These are phyloP conservation scores for Aleurites moluccanus DNA, from an alignment of 441 rosid species.

Conservation along the genomic window DNA sequence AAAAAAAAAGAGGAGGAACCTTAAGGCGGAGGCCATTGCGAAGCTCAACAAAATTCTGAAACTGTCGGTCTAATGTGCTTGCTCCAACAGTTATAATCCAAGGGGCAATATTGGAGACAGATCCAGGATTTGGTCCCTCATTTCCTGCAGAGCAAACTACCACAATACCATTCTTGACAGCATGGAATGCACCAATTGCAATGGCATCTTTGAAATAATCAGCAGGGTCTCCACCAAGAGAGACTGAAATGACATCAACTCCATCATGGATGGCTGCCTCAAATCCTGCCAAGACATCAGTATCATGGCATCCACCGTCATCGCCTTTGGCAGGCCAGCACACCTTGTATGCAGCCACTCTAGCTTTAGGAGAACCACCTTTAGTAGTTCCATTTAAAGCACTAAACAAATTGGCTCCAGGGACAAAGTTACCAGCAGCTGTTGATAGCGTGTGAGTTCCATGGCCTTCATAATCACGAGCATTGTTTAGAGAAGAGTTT, in stretches of 20 bases:
- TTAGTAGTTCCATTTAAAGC: constrained; percentile 58
- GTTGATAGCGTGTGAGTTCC: constrained; percentile 81
- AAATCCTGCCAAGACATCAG: constrained; percentile 51
- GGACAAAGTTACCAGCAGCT: constrained; percentile 55
- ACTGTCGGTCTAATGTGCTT: constrained; percentile 53
- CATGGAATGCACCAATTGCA: constrained; percentile 61
- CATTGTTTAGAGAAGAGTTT: too few species aligned
- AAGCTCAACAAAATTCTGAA: constrained; percentile 38
- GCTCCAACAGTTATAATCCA: constrained; percentile 60
- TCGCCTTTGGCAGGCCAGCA: too few species aligned
- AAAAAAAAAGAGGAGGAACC: too few species aligned
- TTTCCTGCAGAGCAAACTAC: constrained; percentile 63
- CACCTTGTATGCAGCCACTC: constrained; percentile 83
- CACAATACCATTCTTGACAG: constrained; percentile 42
- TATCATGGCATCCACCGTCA: constrained; percentile 49
- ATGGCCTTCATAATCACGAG: constrained; percentile 63
- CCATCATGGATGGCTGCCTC: constrained; percentile 68
- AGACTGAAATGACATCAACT: constrained; percentile 66
- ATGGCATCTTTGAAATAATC: constrained; percentile 41
- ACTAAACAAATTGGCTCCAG: constrained; percentile 49
- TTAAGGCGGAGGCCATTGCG: constrained; percentile 36
- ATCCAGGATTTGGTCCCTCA: constrained; percentile 35
- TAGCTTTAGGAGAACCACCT: constrained; percentile 73
- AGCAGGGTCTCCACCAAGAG: constrained; percentile 44
- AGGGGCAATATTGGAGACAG: constrained; percentile 50